These are phyloP conservation scores for Nectriaceae sp. DNA, from an alignment of 2,329 filamentous ascomycete species.

Conservation along the genomic window DNA sequence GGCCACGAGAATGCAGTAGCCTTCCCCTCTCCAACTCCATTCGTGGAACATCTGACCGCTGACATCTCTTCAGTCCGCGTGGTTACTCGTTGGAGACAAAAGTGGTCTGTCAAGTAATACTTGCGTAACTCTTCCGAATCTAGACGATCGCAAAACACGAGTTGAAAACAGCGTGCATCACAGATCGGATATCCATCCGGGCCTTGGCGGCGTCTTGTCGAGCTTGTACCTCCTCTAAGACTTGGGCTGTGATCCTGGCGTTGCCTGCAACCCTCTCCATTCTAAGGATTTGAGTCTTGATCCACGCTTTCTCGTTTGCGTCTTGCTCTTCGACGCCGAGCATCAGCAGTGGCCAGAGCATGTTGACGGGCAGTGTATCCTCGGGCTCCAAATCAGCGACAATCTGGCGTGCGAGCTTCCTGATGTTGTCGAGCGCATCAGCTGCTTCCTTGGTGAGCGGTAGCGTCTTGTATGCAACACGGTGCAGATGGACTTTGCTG, in stretches of 20 bases:
- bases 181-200: constrained; percentile 45
- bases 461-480: constrained; percentile 56
- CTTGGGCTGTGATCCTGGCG: constrained; percentile 46
- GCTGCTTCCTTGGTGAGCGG: constrained; percentile 52
- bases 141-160: constrained; percentile 54
- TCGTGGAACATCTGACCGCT: too few species aligned
- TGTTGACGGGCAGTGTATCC: constrained; percentile 53
- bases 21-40: too few species aligned
- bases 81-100: too few species aligned
- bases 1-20: too few species aligned
- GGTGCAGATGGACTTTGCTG: constrained; percentile 56
- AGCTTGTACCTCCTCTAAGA: constrained; percentile 47
- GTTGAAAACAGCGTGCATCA: constrained; percentile 52
- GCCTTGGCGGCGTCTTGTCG: constrained; percentile 42
- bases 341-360: constrained; percentile 60
- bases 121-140: too few species aligned
- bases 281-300: constrained; percentile 48
- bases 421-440: constrained; percentile 51
- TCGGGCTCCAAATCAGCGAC: constrained; percentile 40
- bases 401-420: constrained; percentile 47
- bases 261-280: constrained; percentile 49
- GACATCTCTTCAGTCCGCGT: too few species aligned
- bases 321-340: constrained; percentile 57
- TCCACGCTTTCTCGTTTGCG: constrained; percentile 49
- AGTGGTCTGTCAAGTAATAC: too few species aligned